Evolutionary conservation across 2,329 filamentous ascomycete species (phyloP), one percentile per base, ranked within the genome.

Genomic region (Phaeosphaeria sp.): DNA sequence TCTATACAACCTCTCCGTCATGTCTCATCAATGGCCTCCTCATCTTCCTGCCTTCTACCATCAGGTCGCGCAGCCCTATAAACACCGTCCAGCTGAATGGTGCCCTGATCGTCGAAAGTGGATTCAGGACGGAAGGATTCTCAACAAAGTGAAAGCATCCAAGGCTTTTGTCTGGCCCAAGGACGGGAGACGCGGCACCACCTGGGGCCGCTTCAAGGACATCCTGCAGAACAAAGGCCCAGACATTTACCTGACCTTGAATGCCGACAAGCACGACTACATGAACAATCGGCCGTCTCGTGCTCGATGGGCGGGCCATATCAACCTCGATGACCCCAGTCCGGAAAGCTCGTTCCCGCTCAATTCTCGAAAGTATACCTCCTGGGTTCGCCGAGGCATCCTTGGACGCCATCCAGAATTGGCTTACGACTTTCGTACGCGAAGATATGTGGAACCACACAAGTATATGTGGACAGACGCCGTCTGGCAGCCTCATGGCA

Each of bases 141-240:
- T 60, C 13, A 61, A 54, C 9, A 48, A 57, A 2, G 64, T 75
- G 13, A 77, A 75, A 54, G 67, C 74, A n/a, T 60, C 60, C 21
- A 76, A 80, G 48, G 77, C 78, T 67, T 80, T 75, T 56, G 73
- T 80, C 15, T 81, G 81, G 70, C 81, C 80, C 0, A 75, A 76
- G 47, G 81, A 83, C 58, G 79, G 79, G 27, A 77, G 74, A 42
- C 72, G 76, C 18, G 65, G 68, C 1, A 73, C 73, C 0, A 69
- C 61, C 1, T 67, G 70, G 58, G 78, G 80, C 10, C 71, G 81
- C 17, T 60, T 79, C 54, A 81, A 79, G 59, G 81, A 83, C 52
- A 74, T 78, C 18, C 39, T 81, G 22, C 69, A 65, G 1, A 71
- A 73, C 50, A 71, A 77, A 56, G 81, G 81, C 3, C 78, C 81